These are phyloP conservation scores for Nidula microcarpa DNA, from an alignment of 768 basidiomycete species.

Conservation along the genomic window DNA sequence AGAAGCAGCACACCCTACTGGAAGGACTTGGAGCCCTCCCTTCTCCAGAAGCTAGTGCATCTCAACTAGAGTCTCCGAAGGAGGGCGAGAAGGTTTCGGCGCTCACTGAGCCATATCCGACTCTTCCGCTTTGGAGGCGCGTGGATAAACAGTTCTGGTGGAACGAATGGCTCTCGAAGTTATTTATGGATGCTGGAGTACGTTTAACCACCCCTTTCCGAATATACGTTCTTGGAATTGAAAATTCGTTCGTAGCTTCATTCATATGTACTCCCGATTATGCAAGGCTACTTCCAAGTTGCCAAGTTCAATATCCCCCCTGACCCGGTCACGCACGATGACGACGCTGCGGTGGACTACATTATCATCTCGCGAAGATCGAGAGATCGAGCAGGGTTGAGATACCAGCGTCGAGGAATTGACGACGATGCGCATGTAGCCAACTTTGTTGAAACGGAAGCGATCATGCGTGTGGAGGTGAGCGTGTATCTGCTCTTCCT, in stretches of 20 bases:
- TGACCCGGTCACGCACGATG: conserved; percentile 36
- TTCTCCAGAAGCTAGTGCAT: conserved; percentile 17
- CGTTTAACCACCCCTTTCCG: conserved; percentile 14
- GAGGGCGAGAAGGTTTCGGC: conserved; percentile 40
- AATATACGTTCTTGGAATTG: conserved; percentile 2
- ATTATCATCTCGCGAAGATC: conserved; percentile 83
- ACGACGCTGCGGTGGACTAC: conserved; percentile 66
- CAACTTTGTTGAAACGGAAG: conserved; percentile 96
- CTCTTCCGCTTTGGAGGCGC: conserved; percentile 86
- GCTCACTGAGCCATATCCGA: conserved; percentile 69
- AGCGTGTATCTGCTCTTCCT: conserved; percentile 8
- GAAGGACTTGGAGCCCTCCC: conserved; percentile 56
- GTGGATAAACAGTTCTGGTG: conserved; percentile 94
- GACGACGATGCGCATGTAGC: conserved; percentile 93
- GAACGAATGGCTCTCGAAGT: conserved; percentile 86
- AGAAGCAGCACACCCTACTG: conserved; percentile 56
- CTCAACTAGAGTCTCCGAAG: conserved; percentile 12
- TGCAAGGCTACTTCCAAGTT: conserved; percentile 90
- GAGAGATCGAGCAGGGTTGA: conserved; percentile 83
- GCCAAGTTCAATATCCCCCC: conserved; percentile 62
- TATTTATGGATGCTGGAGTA: conserved; percentile 87
- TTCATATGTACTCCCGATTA: conserved; percentile 82
- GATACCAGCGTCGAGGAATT: conserved; percentile 93
- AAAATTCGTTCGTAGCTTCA: conserved; percentile 50
- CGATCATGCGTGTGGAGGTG: conserved; percentile 80